Evolutionary conservation across 2,329 filamentous ascomycete genomes (phyloP).

Genomic region (Epichloe uncinata): DNA sequence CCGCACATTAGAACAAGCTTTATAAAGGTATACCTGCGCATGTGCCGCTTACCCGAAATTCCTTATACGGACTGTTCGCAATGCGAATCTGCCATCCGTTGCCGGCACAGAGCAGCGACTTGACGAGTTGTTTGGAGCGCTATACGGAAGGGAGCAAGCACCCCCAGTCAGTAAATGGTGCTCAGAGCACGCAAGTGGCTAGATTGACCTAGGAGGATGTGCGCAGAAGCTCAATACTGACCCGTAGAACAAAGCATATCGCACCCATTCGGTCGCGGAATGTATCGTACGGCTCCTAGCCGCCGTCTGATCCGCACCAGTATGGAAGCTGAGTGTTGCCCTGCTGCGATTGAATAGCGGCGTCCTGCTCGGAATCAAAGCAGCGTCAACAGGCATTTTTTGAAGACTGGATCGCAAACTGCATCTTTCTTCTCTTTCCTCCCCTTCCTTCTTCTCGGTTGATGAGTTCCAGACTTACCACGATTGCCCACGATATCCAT

Average conservation of each 20-base stretch:
- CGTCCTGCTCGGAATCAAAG: background rate
- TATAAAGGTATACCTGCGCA: no score
- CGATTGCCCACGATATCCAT: conserved; percentile 13
- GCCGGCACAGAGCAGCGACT: conserved; percentile 13
- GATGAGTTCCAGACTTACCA: conserved; percentile 8
- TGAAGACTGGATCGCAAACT: no score
- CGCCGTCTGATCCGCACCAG: conserved; percentile 16
- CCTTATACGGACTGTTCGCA: conserved; percentile 14
- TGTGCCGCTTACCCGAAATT: conserved; percentile 9
- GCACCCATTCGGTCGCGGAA: conserved; percentile 13
- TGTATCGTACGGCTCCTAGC: conserved; percentile 16
- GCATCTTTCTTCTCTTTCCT: accelerated
- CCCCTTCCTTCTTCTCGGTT: background rate
- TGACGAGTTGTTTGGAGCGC: conserved; percentile 16
- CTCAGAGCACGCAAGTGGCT: no score
- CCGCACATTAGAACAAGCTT: background rate
- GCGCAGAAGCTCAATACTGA: conserved; percentile 1
- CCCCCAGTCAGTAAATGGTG: no score
- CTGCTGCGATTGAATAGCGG: conserved; percentile 14
- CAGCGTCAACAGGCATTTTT: no score
- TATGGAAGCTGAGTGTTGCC: conserved; percentile 12
- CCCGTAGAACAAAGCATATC: conserved; percentile 11
- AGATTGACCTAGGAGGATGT: no score
- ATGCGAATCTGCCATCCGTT: conserved; percentile 10
- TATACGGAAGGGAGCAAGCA: background rate